Percentiles rank a stretch among this genome's conserved stretches.
These are phyloP conservation scores for Neurospora terricola DNA, from an alignment of 495 filamentous ascomycete species.

Conservation along the genomic window DNA sequence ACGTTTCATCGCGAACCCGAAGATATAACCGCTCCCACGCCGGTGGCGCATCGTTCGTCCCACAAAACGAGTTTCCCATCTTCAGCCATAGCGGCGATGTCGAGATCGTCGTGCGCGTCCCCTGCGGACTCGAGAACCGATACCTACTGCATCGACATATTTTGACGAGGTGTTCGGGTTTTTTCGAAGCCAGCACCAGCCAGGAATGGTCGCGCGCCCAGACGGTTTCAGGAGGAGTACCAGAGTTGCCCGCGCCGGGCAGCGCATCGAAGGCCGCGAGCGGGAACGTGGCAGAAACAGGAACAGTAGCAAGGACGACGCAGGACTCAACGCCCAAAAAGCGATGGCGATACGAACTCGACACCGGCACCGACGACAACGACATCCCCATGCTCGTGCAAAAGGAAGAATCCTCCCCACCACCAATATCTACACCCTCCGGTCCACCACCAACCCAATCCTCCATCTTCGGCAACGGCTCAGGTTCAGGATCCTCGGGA, in stretches of 20 bases:
- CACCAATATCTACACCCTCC: slow-evolving; percentile 5
- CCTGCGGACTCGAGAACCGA: slow-evolving; percentile 61
- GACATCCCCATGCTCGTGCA: slow-evolving; percentile 85
- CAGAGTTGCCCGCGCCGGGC: slow-evolving; percentile 23
- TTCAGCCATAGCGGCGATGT: slow-evolving; percentile 87
- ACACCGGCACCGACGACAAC: slow-evolving; percentile 60
- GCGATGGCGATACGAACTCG: slow-evolving; percentile 80
- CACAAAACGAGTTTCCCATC: slow-evolving; percentile 84
- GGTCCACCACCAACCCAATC: slow-evolving; percentile 1
- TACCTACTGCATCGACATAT: slow-evolving; percentile 83
- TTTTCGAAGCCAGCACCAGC: slow-evolving; percentile 83
- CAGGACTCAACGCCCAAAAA: slow-evolving; percentile 26
- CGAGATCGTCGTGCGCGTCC: slow-evolving; percentile 65
- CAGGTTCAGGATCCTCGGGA: slow-evolving; percentile 8
- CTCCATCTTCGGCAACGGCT: slow-evolving; percentile 34
- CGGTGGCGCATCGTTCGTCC: slow-evolving; percentile 58
- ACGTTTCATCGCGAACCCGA: slow-evolving; percentile 52
- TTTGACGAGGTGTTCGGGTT: slow-evolving; percentile 77
- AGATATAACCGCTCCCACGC: slow-evolving; percentile 73
- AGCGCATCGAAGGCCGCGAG: slow-evolving; percentile 46
- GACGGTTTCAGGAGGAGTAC: slow-evolving; percentile 11
- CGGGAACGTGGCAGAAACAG: slow-evolving; percentile 18
- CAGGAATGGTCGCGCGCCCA: slow-evolving; percentile 67
- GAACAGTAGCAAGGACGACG: slow-evolving; percentile 15
- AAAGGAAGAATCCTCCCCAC: slow-evolving; percentile 43